Conservation (phyloP, 164 flowering plant species). For the Umbellularia californica region DNA sequence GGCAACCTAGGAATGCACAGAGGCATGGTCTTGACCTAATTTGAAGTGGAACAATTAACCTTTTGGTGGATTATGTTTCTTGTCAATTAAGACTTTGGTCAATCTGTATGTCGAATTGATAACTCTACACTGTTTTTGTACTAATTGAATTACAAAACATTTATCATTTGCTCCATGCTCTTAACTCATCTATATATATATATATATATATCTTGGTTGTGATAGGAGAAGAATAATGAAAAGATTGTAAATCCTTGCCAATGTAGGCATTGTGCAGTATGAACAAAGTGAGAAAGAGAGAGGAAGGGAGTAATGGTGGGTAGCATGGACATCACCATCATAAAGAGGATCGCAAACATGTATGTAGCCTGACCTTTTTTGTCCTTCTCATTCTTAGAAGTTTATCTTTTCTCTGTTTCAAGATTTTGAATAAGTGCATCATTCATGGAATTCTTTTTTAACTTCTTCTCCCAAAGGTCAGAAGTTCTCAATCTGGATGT, state of each 20-base stretch:
- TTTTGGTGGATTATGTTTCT: neutral
- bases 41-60: neutral
- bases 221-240: too few species aligned
- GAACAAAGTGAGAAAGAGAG: neutral
- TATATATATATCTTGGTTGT: too few species aligned
- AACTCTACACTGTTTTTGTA: neutral
- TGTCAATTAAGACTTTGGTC: neutral
- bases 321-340: slow-evolving; percentile 48
- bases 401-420: neutral
- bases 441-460: too few species aligned
- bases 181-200: too few species aligned
- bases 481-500: too few species aligned
- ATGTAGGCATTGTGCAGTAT: neutral
- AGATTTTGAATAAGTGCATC: neutral
- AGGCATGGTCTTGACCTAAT: neutral
- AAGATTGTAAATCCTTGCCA: too few species aligned
- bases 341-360: slow-evolving; percentile 58
- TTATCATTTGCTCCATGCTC: too few species aligned
- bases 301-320: slow-evolving; percentile 27
- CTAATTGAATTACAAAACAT: too few species aligned
- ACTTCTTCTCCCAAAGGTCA: too few species aligned
- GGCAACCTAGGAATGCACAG: too few species aligned
- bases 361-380: slow-evolving; percentile 18
- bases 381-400: neutral
- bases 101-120: neutral